Conservation (phyloP, 2,329 filamentous ascomycete genomes). For the Beauveria rudraprayagi region DNA sequence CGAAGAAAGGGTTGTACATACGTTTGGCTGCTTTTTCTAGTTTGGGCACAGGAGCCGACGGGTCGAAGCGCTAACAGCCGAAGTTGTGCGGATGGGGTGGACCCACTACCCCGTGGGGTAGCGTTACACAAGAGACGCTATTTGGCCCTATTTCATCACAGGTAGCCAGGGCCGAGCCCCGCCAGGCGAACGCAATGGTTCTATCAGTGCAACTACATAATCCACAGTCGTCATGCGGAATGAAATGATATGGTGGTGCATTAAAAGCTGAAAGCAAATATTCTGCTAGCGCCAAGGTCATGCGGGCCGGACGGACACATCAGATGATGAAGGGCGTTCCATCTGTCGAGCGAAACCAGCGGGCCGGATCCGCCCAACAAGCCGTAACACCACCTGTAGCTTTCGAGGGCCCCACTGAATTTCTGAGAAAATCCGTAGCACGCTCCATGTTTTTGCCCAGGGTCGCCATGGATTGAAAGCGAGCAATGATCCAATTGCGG, state of each 20-base stretch:
- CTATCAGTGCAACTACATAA: too few relatives aligned
- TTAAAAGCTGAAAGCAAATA: too few relatives aligned
- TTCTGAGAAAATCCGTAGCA: conserved; percentile 20
- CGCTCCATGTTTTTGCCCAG: conserved; percentile 25
- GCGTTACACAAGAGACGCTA: too few relatives aligned
- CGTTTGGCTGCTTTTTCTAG: not conserved
- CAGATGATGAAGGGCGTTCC: not conserved
- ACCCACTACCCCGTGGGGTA: not conserved
- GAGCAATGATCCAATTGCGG: conserved; percentile 25
- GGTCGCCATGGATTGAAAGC: conserved; percentile 21
- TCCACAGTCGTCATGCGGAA: not conserved
- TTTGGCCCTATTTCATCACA: too few relatives aligned
- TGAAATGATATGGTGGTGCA: not conserved
- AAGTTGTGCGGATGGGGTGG: not conserved
- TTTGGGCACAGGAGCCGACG: not conserved
- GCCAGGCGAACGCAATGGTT: too few relatives aligned
- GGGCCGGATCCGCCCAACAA: not conserved
- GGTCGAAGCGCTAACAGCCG: not conserved
- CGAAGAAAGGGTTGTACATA: not conserved
- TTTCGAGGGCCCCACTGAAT: not conserved
- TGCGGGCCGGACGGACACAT: not conserved
- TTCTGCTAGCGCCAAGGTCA: not conserved
- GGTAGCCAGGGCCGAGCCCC: not conserved
- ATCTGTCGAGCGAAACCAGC: not conserved
- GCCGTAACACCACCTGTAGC: not conserved